Conservation (phyloP, 1,139 yeast species). For the Suhomyces anneliseae region DNA sequence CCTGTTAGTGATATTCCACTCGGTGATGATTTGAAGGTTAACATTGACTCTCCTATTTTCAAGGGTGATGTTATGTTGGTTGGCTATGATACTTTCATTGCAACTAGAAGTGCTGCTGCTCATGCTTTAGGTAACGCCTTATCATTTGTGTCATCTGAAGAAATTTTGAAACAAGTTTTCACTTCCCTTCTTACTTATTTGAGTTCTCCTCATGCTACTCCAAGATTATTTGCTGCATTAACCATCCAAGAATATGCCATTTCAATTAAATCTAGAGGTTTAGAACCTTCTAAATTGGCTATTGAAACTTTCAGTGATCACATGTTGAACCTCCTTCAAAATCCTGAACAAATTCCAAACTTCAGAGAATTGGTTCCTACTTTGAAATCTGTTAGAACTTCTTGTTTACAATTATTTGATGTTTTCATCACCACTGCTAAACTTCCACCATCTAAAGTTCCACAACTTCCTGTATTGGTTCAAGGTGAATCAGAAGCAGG, state of each 20-base stretch:
- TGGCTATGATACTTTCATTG: slow-evolving; percentile 71
- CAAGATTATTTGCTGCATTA: slow-evolving; percentile 69
- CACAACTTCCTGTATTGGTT: slow-evolving; percentile 83
- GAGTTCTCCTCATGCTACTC: slow-evolving; percentile 72
- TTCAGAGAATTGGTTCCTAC: slow-evolving; percentile 88
- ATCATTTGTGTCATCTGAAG: slow-evolving; percentile 50
- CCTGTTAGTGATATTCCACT: slow-evolving; percentile 44
- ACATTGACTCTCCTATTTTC: slow-evolving; percentile 91
- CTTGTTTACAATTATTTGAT: slow-evolving; percentile 78
- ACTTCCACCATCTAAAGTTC: slow-evolving; percentile 71
- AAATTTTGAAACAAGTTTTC: slow-evolving; percentile 36
- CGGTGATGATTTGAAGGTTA: slow-evolving; percentile 60
- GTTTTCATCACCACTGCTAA: slow-evolving; percentile 77
- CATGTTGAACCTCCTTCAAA: slow-evolving; percentile 36
- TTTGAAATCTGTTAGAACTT: slow-evolving; percentile 79
- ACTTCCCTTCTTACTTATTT: slow-evolving; percentile 43
- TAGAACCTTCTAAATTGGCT: slow-evolving; percentile 18
- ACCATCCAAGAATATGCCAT: slow-evolving; percentile 73
- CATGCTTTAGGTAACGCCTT: slow-evolving; percentile 73
- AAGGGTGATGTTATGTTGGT: slow-evolving; percentile 88
- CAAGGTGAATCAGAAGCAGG: slow-evolving; percentile 96
- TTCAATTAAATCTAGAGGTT: slow-evolving; percentile 23
- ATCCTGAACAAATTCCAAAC: slow-evolving; percentile 49
- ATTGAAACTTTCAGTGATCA: slow-evolving; percentile 31
- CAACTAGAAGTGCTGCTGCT: slow-evolving; percentile 77